phyloP scores from a whole-genome alignment of 352 stramenopile genomes.

The Pythium diclinum region DNA sequence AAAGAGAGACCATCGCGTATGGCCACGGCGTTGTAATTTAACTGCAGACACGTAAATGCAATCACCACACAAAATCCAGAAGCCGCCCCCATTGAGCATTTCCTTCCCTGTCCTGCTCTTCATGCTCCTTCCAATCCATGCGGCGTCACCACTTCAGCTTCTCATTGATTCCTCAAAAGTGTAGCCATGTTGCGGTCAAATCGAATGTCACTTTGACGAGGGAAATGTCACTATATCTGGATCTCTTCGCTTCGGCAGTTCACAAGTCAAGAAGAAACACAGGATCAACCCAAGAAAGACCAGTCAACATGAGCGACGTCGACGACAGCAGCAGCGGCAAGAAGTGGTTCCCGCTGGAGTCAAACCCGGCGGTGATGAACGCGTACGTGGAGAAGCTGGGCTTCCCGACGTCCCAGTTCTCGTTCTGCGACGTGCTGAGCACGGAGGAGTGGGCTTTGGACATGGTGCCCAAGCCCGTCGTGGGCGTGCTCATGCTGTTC shows the following conservation, averaged over 20 bases:
- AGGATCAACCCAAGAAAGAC: not conserved
- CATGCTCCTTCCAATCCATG: too few species aligned
- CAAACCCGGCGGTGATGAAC: slow-evolving; percentile 95
- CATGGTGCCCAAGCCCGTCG: slow-evolving; percentile 93
- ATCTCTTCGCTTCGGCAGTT: slow-evolving; percentile 3
- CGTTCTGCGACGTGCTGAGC: slow-evolving; percentile 94
- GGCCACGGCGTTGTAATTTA: slow-evolving; percentile 23
- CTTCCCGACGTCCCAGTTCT: slow-evolving; percentile 80
- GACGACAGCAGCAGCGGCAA: slow-evolving; percentile 43
- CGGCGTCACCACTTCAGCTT: not conserved
- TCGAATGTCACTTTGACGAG: slow-evolving; percentile 7
- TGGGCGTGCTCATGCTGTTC: slow-evolving; percentile 94
- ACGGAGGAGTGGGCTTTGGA: slow-evolving; percentile 96
- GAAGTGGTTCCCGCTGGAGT: slow-evolving; percentile 92
- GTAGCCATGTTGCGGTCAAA: slow-evolving; percentile 8
- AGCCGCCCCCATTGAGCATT: too few species aligned
- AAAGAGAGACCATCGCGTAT: not conserved
- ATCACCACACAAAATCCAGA: not conserved
- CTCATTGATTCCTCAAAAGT: not conserved
- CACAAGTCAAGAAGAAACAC: not conserved
- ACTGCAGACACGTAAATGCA: slow-evolving; percentile 11
- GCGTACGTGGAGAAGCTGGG: slow-evolving; percentile 93
- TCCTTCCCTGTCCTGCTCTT: too few species aligned
- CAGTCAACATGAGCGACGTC: slow-evolving; percentile 31
- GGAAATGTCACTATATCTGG: not conserved